Evolutionary conservation across 164 flowering plant species (phyloP).

Genomic region (Vitis rupestris): DNA sequence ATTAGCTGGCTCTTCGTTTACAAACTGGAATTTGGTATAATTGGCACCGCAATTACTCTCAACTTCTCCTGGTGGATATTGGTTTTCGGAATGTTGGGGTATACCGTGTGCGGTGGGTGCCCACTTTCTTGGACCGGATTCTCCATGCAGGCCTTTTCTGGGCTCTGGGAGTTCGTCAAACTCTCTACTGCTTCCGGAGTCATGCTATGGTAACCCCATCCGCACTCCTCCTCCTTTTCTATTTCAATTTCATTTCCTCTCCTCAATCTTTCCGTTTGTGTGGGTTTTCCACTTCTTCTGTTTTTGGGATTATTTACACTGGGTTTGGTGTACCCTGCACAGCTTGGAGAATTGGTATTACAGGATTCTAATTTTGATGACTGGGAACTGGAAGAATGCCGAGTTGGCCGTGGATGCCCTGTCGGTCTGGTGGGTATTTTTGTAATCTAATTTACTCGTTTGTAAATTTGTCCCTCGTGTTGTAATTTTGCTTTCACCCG

Average conservation of each 20-base stretch:
- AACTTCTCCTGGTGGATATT: conserved; percentile 59
- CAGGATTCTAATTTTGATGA: conserved; percentile 42
- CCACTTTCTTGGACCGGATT: conserved; percentile 54
- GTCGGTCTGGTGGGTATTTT: conserved; percentile 34
- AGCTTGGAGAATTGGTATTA: conserved; percentile 57
- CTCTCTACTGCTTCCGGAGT: conserved; percentile 65
- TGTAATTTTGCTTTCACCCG: not conserved
- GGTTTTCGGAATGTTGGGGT: conserved; percentile 39
- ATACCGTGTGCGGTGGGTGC: conserved; percentile 36
- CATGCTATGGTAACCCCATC: conserved; percentile 51
- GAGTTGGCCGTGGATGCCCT: conserved; percentile 44
- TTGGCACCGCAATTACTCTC: conserved; percentile 44
- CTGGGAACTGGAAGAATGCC: conserved; percentile 35
- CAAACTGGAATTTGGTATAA: conserved; percentile 34
- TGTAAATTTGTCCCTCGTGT: not conserved
- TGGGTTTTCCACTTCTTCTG: not conserved
- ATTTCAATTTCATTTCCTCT: not conserved
- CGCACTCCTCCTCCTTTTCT: too few relatives aligned
- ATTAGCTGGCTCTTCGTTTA: conserved; percentile 50
- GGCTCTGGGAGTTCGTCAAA: conserved; percentile 49
- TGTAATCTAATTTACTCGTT: not conserved
- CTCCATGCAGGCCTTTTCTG: conserved; percentile 48
- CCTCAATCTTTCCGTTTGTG: not conserved
- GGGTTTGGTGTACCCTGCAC: not conserved
- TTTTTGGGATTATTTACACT: not conserved